A percentile compares a stretch with the other conserved stretches of the same genome.
Evolutionary conservation across 2,329 filamentous ascomycete genomes (phyloP).

Genomic region (Aspergillus sp.): DNA sequence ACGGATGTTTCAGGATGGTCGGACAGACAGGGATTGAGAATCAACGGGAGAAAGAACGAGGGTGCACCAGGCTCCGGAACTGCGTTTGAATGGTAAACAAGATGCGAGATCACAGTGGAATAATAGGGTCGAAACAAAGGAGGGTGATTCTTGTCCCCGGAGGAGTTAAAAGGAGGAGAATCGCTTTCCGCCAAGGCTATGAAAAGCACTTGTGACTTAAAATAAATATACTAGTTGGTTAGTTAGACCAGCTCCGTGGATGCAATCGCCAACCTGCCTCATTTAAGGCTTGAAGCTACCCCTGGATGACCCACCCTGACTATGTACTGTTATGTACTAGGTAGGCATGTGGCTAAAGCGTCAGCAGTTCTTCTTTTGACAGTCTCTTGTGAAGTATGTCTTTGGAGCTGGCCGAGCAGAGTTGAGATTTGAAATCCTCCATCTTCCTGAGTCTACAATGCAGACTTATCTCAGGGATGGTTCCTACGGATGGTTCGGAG

Average conservation of each 20-base stretch:
- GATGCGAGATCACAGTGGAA: not conserved
- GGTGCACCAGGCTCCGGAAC: not conserved
- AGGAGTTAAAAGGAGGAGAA: not conserved
- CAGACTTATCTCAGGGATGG: no score
- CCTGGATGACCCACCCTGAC: constrained; percentile 15
- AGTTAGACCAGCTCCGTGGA: not conserved
- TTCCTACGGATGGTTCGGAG: no score
- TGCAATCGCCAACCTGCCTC: not conserved
- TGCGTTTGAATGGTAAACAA: not conserved
- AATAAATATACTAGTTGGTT: not conserved
- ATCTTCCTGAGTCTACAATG: no score
- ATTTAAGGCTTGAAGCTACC: constrained; percentile 1
- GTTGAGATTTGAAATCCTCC: no score
- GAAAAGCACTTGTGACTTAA: no score
- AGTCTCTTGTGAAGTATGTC: not conserved
- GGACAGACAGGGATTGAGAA: not conserved
- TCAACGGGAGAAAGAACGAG: not conserved
- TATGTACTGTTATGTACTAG: not conserved
- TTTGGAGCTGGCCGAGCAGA: no score
- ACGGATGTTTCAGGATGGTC: not conserved
- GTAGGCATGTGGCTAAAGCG: not conserved
- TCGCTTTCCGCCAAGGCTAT: not conserved
- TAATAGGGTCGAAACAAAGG: not conserved
- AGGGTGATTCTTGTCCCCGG: not conserved
- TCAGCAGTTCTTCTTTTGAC: not conserved